Conservation (phyloP, 768 basidiomycete genomes). For the Psilocybe azurescens region DNA sequence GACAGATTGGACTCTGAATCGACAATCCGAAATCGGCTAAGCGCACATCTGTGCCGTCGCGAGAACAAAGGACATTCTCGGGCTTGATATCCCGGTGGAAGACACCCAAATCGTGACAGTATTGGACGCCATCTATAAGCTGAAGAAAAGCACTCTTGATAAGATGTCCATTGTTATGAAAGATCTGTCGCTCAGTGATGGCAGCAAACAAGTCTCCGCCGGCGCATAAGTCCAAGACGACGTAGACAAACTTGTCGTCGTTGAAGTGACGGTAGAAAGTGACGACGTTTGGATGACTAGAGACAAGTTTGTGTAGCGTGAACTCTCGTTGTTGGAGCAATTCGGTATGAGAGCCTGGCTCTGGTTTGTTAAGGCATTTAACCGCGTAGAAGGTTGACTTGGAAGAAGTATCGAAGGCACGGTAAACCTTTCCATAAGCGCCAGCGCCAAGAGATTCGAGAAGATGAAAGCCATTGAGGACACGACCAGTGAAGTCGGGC, state of each 20-base stretch:
- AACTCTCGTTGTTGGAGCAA: constrained; percentile 75
- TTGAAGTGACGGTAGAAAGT: constrained; percentile 68
- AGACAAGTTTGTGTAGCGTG: constrained; percentile 54
- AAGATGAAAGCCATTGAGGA: constrained; percentile 64
- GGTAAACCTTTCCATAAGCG: constrained; percentile 80
- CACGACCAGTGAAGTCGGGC: constrained; percentile 55
- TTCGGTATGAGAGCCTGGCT: constrained; percentile 57
- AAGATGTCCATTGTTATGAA: constrained; percentile 60
- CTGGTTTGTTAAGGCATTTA: constrained; percentile 74
- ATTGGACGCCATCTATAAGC: constrained; percentile 77
- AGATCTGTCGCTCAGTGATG: constrained; percentile 62
- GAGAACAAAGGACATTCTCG: constrained; percentile 73
- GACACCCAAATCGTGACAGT: constrained; percentile 73
- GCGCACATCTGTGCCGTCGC: constrained; percentile 55
- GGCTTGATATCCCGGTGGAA: constrained; percentile 91
- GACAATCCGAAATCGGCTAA: constrained; percentile 85
- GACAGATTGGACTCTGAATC: constrained; percentile 48
- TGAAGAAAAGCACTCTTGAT: constrained; percentile 77
- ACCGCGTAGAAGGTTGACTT: constrained; percentile 62
- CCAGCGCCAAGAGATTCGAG: constrained; percentile 71
- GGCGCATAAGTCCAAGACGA: constrained; percentile 62
- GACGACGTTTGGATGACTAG: constrained; percentile 67
- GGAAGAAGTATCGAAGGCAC: constrained; percentile 58
- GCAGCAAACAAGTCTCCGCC: constrained; percentile 75
- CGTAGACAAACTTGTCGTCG: constrained; percentile 66